Base-by-base conservation (phyloP, 139 green algal species). In the Volvox reticuliferus region DNA sequence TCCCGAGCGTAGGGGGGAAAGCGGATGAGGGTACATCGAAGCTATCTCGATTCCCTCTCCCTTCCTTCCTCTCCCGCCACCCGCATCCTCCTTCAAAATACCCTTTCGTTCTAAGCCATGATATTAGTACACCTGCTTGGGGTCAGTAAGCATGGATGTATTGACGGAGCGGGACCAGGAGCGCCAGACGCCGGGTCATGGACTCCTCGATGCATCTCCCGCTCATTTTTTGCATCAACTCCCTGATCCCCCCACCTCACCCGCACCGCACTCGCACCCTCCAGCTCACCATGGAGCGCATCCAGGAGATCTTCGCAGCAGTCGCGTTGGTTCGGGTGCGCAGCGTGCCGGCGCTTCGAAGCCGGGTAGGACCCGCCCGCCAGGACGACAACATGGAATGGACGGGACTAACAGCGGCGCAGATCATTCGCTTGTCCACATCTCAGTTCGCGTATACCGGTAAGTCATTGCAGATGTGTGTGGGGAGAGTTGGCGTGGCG, bases 351-450 rank as follows among this genome's bases (percentile, higher is more conserved):
- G 28, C 69, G 28, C 85, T 89, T n/a, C 28, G 44, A 0, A 20
- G 26, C 36, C 36, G 37, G 33, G 17, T 37, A 9, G 44, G 50
- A 1, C 14, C 17, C 24, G 32, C 22, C 22, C 33, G 67, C 33
- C 67, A 80, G 69, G 55, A 89, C 13, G 76, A 88, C 32, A 77
- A 85, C 86, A 90, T 90, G 86, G 86, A 90, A 61, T 90, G 86
- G 86, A 90, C 86, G 1, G 86, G 86, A 1, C 73, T 90, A 32
- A 90, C 86, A 37, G 86, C 86, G 22, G 86, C 86, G 55, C 86
- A 90, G 86, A 90, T 90, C 86, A 90, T 90, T 30, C 86, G 86
- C 12, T 50, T 90, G 55, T 90, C 86, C 86, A 90, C 86, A 61
- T 78, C 50, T 2, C 86, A 90, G 73, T 90, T 90, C 75, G 86